A percentile compares a stretch with the other conserved stretches of the same genome.
Evolutionary conservation across 345 rosid species (phyloP).

Genomic region (Adansonia digitata): DNA sequence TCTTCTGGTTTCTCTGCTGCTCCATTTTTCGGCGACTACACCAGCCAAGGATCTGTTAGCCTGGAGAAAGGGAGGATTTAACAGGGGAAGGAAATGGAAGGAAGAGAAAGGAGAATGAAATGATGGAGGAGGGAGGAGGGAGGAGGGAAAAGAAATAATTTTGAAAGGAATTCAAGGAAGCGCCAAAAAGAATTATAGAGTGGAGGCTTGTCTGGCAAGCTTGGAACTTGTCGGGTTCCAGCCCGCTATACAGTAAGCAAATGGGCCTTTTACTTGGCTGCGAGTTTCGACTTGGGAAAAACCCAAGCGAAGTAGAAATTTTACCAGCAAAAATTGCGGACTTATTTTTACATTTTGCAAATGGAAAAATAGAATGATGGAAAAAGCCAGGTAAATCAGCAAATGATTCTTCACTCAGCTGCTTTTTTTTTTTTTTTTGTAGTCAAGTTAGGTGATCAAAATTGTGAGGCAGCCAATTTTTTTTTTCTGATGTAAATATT

Average conservation of each 20-base stretch:
- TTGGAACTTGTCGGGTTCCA: neutral
- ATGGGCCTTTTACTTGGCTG: neutral
- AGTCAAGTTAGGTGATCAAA: no score
- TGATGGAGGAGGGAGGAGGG: conserved; percentile 30
- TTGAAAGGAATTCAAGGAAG: conserved; percentile 10
- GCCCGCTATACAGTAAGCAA: no score
- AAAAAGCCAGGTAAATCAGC: no score
- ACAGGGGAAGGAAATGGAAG: neutral
- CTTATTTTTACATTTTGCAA: no score
- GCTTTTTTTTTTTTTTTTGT: no score
- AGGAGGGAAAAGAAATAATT: conserved; percentile 39
- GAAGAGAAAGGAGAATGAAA: neutral
- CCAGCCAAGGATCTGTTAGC: neutral
- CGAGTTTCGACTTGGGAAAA: neutral
- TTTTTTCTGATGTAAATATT: no score
- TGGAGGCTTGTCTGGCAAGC: neutral
- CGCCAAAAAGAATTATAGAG: neutral
- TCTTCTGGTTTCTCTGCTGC: conserved; percentile 30
- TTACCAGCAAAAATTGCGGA: no score
- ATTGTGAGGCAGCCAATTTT: no score
- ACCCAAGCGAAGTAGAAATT: neutral
- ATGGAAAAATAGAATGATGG: no score
- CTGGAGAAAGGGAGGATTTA: conserved; percentile 4
- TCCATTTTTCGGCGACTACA: conserved; percentile 19
- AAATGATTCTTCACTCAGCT: no score